Evolutionary conservation across 495 filamentous ascomycete species (phyloP).

Genomic region (Tirmania nivea): DNA sequence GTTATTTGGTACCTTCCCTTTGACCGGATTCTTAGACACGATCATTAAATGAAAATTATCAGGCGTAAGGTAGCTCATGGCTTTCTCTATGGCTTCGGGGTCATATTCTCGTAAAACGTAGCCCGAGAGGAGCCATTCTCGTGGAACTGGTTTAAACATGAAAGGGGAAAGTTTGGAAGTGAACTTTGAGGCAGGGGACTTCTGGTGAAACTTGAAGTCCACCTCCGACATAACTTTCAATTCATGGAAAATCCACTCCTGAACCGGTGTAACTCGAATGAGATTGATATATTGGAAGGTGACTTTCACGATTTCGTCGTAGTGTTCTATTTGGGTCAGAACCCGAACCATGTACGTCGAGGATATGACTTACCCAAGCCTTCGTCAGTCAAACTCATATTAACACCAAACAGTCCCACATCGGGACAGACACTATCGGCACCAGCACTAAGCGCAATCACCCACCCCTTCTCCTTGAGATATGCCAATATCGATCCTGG

Average conservation of each 20-base stretch:
- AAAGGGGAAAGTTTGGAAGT: constrained; percentile 57
- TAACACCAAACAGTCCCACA: constrained; percentile 59
- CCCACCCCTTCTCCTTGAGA: constrained; percentile 90
- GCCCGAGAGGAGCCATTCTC: constrained; percentile 69
- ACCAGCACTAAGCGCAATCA: constrained; percentile 66
- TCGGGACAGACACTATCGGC: constrained; percentile 58
- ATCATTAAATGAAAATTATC: constrained; percentile 77
- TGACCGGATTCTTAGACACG: constrained; percentile 61
- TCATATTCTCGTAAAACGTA: constrained; percentile 55
- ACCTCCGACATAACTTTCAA: constrained; percentile 75
- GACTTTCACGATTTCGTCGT: constrained; percentile 66
- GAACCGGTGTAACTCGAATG: constrained; percentile 55
- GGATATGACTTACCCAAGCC: constrained; percentile 26
- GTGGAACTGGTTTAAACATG: constrained; percentile 77
- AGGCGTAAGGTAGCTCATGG: constrained; percentile 49
- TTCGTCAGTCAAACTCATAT: constrained; percentile 67
- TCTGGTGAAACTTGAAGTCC: constrained; percentile 86
- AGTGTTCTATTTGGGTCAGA: constrained; percentile 35
- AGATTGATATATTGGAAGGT: constrained; percentile 90
- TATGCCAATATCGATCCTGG: constrained; percentile 91
- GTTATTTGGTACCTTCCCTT: constrained; percentile 44
- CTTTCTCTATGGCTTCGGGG: constrained; percentile 48
- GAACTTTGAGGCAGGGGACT: constrained; percentile 69
- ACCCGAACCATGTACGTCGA: not conserved
- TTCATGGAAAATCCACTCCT: constrained; percentile 85